Conservation (phyloP, 2,329 filamentous ascomycete genomes). For the Byssothecium circinans region DNA sequence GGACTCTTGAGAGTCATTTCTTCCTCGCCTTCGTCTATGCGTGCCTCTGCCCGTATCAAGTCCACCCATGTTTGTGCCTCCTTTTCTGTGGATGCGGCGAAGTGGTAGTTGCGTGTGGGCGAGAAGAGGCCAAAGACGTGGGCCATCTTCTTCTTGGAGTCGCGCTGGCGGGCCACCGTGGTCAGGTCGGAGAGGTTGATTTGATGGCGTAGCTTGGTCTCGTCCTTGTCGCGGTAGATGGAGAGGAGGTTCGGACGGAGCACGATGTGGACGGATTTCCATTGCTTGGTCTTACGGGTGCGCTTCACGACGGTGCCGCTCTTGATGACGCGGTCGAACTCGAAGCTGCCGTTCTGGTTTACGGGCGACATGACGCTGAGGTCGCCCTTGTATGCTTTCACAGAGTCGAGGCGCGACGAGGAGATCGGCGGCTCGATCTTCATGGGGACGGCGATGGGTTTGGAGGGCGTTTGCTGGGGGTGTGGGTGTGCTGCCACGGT, state of each 20-base stretch:
- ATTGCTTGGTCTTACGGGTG: slow-evolving; percentile 92
- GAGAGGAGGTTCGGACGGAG: slow-evolving; percentile 87
- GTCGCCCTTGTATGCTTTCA: slow-evolving; percentile 22
- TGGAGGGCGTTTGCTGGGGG: slow-evolving; percentile 28
- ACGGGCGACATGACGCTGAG: slow-evolving; percentile 75
- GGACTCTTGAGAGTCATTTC: slow-evolving; percentile 76
- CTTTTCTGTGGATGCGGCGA: slow-evolving; percentile 71
- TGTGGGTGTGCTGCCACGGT: slow-evolving; percentile 29
- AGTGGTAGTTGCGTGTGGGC: slow-evolving; percentile 85
- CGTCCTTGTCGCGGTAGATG: slow-evolving; percentile 89
- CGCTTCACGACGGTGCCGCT: slow-evolving; percentile 83
- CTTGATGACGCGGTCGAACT: slow-evolving; percentile 92
- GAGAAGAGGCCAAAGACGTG: slow-evolving; percentile 93
- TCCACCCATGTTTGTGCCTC: slow-evolving; percentile 88
- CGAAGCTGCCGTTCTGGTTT: slow-evolving; percentile 93
- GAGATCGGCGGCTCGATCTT: slow-evolving; percentile 26
- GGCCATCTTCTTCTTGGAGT: slow-evolving; percentile 82
- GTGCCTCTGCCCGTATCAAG: slow-evolving; percentile 74
- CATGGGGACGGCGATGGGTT: slow-evolving; percentile 28
- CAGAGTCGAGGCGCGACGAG: slow-evolving; percentile 26
- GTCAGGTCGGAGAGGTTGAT: slow-evolving; percentile 87
- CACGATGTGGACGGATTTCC: slow-evolving; percentile 88
- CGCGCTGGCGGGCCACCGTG: slow-evolving; percentile 83
- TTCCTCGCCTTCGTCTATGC: slow-evolving; percentile 86
- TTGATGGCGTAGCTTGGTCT: slow-evolving; percentile 86